phyloP scores from a whole-genome alignment of 768 basidiomycete genomes.

The Leccinum obscurum region DNA sequence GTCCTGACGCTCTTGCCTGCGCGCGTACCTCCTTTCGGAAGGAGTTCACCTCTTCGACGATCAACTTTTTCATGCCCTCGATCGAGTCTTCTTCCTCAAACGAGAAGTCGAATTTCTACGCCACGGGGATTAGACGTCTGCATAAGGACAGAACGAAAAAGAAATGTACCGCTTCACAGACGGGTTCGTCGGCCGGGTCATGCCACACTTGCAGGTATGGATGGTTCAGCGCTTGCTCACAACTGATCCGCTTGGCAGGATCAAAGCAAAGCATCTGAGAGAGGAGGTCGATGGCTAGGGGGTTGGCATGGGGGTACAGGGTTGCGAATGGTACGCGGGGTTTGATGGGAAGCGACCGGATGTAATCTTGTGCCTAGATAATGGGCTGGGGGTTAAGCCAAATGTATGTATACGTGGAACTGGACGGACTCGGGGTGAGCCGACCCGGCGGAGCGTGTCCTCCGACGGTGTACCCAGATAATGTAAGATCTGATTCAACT shows the following conservation, averaged over 20 bases:
- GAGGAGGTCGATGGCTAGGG: constrained; percentile 90
- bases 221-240: constrained; percentile 93
- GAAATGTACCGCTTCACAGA: constrained; percentile 67
- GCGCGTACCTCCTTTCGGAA: constrained; percentile 90
- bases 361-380: constrained; percentile 91
- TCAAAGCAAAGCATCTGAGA: constrained; percentile 93
- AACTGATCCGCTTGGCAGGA: constrained; percentile 93
- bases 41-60: constrained; percentile 85
- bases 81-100: constrained; percentile 97
- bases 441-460: constrained; percentile 93
- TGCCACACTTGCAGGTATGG: constrained; percentile 98
- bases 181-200: constrained; percentile 92
- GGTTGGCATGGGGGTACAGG: constrained; percentile 92
- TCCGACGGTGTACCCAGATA: constrained; percentile 98
- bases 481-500: constrained; percentile 96
- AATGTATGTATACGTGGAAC: background rate
- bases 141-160: background rate
- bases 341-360: constrained; percentile 96
- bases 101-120: constrained; percentile 84
- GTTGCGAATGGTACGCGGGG: constrained; percentile 90
- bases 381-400: constrained; percentile 7
- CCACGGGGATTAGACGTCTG: background rate
- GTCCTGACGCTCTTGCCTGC: constrained; percentile 72
- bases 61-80: constrained; percentile 95
- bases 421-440: constrained; percentile 79